These are phyloP conservation scores for Lachnellula occidentalis DNA, from an alignment of 2,329 filamentous ascomycete genomes.

Conservation along the genomic window DNA sequence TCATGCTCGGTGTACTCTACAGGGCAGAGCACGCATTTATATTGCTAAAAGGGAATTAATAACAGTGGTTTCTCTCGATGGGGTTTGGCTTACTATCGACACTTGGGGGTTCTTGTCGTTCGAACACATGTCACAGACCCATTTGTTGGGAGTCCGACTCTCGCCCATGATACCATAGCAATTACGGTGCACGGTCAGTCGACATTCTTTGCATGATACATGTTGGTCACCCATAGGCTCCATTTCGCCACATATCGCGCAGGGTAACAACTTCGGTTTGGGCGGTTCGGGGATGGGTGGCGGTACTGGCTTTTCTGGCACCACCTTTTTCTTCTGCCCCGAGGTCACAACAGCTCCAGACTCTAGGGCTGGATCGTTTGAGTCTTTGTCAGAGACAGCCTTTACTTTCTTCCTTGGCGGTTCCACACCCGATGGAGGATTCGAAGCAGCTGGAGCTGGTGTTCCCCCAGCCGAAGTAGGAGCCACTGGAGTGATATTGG, in stretches of 20 bases:
- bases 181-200: slow-evolving; percentile 81
- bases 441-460: slow-evolving; percentile 18
- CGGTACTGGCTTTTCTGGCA: slow-evolving; percentile 57
- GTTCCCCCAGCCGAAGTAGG: slow-evolving; percentile 21
- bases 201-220: slow-evolving; percentile 79
- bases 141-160: slow-evolving; percentile 64
- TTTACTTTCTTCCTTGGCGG: slow-evolving; percentile 64
- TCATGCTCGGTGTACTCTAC: slow-evolving; percentile 76
- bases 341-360: slow-evolving; percentile 26
- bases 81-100: slow-evolving; percentile 64
- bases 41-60: slow-evolving; percentile 50
- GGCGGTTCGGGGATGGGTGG: slow-evolving; percentile 70
- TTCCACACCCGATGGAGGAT: slow-evolving; percentile 37
- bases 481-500: slow-evolving; percentile 29
- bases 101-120: slow-evolving; percentile 91
- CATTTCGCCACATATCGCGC: slow-evolving; percentile 73
- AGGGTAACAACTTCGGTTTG: slow-evolving; percentile 72
- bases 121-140: slow-evolving; percentile 91
- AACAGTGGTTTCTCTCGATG: slow-evolving; percentile 16
- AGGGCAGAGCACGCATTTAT: slow-evolving; percentile 89
- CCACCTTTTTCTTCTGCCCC: slow-evolving; percentile 41
- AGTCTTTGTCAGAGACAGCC: slow-evolving; percentile 44
- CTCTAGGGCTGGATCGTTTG: slow-evolving; percentile 42
- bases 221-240: slow-evolving; percentile 68
- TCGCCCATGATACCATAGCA: slow-evolving; percentile 84